These are phyloP conservation scores for Daldinia eschscholtzii DNA, from an alignment of 2,329 filamentous ascomycete species.

Conservation along the genomic window DNA sequence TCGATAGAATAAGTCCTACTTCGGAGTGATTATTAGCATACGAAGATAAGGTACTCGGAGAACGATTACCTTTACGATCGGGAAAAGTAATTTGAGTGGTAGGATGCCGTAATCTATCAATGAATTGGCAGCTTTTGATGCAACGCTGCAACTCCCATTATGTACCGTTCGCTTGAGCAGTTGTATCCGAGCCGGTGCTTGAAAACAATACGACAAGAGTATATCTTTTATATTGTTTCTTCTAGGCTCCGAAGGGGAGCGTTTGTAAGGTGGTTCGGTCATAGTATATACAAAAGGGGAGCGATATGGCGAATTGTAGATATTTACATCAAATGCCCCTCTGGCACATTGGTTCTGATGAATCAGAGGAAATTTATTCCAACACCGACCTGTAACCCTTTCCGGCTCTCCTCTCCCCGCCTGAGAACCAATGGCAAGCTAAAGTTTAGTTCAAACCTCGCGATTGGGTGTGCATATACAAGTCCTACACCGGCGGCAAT, in stretches of 20 bases:
- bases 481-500: constrained; percentile 88
- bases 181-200: neutral
- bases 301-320: neutral
- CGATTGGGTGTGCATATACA: constrained; percentile 94
- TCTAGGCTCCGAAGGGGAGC: neutral
- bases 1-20: neutral
- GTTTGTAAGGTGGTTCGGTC: neutral
- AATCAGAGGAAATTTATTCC: constrained; percentile 93
- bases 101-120: neutral
- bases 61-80: neutral
- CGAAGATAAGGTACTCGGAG: neutral
- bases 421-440: constrained; percentile 85
- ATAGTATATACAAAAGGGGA: constrained; percentile 27
- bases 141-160: neutral
- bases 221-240: neutral
- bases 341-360: neutral
- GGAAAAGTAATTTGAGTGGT: neutral
- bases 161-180: neutral
- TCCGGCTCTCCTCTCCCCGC: constrained; percentile 86
- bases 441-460: constrained; percentile 96
- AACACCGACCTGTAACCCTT: constrained; percentile 94
- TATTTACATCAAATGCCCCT: constrained; percentile 22
- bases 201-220: neutral
- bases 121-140: neutral
- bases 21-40: neutral